Evolutionary conservation across 768 basidiomycete species (phyloP), one percentile per base, ranked within the genome.

Genomic region (Suillus paluster): DNA sequence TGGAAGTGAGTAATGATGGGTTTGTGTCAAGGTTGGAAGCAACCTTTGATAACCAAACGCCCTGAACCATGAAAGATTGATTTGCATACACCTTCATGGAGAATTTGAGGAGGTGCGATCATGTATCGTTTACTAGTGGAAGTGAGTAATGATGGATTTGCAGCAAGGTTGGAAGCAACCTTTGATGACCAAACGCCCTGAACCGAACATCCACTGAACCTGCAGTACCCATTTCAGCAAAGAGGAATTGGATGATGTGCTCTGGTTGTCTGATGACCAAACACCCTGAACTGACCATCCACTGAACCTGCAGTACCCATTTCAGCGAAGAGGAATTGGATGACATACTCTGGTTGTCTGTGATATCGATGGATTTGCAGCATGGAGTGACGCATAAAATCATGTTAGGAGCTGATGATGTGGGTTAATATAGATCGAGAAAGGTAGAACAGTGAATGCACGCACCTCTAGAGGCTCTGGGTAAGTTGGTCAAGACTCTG

Each of bases 81-180:
- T n/a, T n/a, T n/a, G n/a, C n/a, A n/a, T n/a, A n/a, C n/a, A n/a
- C n/a, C n/a, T n/a, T n/a, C n/a, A n/a, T n/a, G n/a, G n/a, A n/a
- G n/a, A n/a, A n/a, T n/a, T n/a, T n/a, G n/a, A n/a, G n/a, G n/a
- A n/a, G n/a, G n/a, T n/a, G n/a, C n/a, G n/a, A n/a, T n/a, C n/a
- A n/a, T n/a, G n/a, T n/a, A n/a, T n/a, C n/a, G n/a, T n/a, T n/a
- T n/a, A n/a, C n/a, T n/a, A n/a, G n/a, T n/a, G n/a, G n/a, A n/a
- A n/a, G n/a, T n/a, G n/a, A n/a, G n/a, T n/a, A n/a, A n/a, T n/a
- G n/a, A n/a, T n/a, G n/a, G n/a, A n/a, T n/a, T n/a, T n/a, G n/a
- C n/a, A n/a, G n/a, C n/a, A n/a, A n/a, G 97, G 97, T 70, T 95
- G 95, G 86, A 98, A 99, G 66, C 94, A 87, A 68, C 97, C 97